Conservation (phyloP, 768 basidiomycete species). For the Glaciozyma antarctica region DNA sequence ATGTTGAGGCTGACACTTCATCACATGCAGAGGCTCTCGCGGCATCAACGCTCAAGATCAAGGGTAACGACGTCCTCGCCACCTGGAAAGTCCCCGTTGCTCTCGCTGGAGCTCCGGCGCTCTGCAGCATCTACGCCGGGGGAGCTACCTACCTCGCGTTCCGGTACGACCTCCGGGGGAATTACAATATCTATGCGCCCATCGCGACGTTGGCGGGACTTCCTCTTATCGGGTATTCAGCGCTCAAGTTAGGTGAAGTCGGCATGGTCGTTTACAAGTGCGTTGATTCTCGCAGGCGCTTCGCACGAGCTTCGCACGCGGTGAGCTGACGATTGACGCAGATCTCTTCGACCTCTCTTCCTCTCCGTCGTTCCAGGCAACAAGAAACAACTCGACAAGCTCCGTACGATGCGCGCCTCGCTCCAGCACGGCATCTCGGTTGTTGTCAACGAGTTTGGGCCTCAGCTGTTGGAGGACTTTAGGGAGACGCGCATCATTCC, state of each 20-base stretch:
- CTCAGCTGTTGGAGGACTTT: constrained; percentile 76
- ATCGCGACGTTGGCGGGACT: constrained; percentile 61
- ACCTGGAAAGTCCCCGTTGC: constrained; percentile 97
- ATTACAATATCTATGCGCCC: constrained; percentile 65
- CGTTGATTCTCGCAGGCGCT: no score
- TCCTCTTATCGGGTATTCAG: constrained; percentile 83
- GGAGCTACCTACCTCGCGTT: constrained; percentile 64
- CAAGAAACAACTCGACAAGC: constrained; percentile 62
- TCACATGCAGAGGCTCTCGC: constrained; percentile 72
- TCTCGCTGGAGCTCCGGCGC: constrained; percentile 73
- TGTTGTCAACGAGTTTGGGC: constrained; percentile 81
- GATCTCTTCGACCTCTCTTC: constrained; percentile 80
- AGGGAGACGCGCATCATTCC: constrained; percentile 50
- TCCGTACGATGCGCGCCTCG: constrained; percentile 61
- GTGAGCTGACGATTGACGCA: constrained; percentile 37
- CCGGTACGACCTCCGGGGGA: constrained; percentile 54
- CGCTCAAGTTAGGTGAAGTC: constrained; percentile 94
- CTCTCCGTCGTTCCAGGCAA: constrained; percentile 82
- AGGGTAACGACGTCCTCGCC: constrained; percentile 86
- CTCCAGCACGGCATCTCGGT: constrained; percentile 76
- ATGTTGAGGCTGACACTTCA: background rate
- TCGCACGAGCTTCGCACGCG: background rate
- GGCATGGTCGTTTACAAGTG: constrained; percentile 95
- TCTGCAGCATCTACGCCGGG: constrained; percentile 74
- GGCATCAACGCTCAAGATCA: constrained; percentile 86